Conservation (phyloP, 2,329 filamentous ascomycete genomes). For the Alternaria triticina region DNA sequence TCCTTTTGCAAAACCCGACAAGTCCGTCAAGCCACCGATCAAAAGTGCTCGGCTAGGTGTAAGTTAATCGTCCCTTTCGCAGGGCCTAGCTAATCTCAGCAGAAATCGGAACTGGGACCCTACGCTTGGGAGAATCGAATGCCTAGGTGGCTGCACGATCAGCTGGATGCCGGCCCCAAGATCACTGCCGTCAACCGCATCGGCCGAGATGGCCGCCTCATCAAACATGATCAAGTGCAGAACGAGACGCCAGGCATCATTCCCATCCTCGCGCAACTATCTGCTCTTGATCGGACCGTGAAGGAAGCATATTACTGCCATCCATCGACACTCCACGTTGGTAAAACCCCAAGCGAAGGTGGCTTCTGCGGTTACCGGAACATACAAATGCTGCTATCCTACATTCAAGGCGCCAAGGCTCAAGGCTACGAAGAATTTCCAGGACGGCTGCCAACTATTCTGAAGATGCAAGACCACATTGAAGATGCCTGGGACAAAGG, state of each 20-base stretch:
- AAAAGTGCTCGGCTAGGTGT: constrained; percentile 45
- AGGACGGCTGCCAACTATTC: constrained; percentile 72
- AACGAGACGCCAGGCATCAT: constrained; percentile 55
- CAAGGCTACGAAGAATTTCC: constrained; percentile 67
- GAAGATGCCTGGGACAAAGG: constrained; percentile 87
- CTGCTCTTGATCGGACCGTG: constrained; percentile 67
- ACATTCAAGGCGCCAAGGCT: constrained; percentile 67
- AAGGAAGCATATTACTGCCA: constrained; percentile 81
- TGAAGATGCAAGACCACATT: constrained; percentile 84
- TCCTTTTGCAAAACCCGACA: constrained; percentile 36
- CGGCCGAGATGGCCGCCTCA: constrained; percentile 50
- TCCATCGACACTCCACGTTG: constrained; percentile 75
- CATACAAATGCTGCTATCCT: constrained; percentile 88
- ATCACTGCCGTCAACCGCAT: constrained; percentile 50
- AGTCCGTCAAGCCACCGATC: constrained; percentile 35
- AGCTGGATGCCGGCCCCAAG: constrained; percentile 50
- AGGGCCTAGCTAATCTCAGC: constrained; percentile 21
- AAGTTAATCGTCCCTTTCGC: constrained; percentile 15
- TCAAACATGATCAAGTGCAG: constrained; percentile 50
- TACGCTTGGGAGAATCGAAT: constrained; percentile 56
- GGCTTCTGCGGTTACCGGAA: constrained; percentile 96
- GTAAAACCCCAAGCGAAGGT: constrained; percentile 79
- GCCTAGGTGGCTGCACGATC: constrained; percentile 52
- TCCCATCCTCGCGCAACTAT: constrained; percentile 55
- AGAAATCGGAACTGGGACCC: constrained; percentile 55